Conservation (phyloP, 176 grass and related monocot genomes). For the Triticum monococcum region DNA sequence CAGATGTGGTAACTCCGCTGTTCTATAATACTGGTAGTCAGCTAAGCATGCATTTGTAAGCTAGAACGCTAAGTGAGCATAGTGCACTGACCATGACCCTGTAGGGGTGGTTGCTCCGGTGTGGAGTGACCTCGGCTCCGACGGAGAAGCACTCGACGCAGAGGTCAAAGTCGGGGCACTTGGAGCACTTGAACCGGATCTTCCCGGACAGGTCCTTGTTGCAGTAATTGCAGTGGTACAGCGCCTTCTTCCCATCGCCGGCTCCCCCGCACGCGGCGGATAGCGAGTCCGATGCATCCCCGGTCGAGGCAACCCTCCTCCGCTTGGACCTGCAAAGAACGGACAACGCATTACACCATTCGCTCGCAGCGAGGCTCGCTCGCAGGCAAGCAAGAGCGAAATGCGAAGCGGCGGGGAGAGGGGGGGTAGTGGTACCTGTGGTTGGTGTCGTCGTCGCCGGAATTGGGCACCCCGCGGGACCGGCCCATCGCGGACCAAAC, state of each 20-base stretch:
- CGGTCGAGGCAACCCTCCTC: conserved; percentile 67
- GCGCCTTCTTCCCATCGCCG: conserved; percentile 86
- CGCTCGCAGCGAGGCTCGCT: background rate
- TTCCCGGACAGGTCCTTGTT: conserved; percentile 99
- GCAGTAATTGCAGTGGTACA: conserved; percentile 99
- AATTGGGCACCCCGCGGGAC: conserved; percentile 71
- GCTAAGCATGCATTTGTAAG: background rate
- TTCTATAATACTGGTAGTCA: background rate
- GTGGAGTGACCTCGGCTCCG: conserved; percentile 86
- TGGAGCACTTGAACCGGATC: conserved; percentile 95
- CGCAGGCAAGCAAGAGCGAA: background rate
- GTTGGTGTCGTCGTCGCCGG: conserved; percentile 79
- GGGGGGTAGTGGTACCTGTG: conserved; percentile 52
- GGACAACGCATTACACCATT: background rate
- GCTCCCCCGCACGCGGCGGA: conserved; percentile 40
- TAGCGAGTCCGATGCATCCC: conserved; percentile 73
- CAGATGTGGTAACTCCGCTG: background rate
- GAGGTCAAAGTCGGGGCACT: conserved; percentile 97
- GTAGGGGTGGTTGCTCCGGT: conserved; percentile 89
- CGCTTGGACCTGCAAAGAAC: conserved; percentile 78
- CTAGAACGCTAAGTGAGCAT: background rate
- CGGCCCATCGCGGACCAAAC: conserved; percentile 78
- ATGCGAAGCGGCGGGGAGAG: background rate
- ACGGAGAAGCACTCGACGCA: conserved; percentile 98
- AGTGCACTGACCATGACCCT: conserved; percentile 80